A percentile compares a stretch with the other conserved stretches of the same genome.
These are phyloP conservation scores for Royoungia palumana DNA, from an alignment of 768 basidiomycete species.

Conservation along the genomic window DNA sequence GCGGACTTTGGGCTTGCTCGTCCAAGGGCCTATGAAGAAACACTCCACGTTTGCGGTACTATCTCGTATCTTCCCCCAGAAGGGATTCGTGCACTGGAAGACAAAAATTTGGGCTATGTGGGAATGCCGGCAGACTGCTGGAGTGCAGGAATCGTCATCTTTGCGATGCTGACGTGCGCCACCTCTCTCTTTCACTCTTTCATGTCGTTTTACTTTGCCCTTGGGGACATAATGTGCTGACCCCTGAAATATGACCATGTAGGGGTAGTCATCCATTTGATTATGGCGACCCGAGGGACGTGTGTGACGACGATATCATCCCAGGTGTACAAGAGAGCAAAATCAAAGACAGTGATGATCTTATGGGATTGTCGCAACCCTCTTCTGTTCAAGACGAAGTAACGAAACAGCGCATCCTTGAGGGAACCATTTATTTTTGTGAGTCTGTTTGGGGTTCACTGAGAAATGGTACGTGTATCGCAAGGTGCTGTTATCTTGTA, in stretches of 20 bases:
- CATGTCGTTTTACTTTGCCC: background rate
- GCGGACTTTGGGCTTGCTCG: conserved; percentile 88
- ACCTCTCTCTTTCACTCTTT: background rate
- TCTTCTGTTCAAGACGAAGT: conserved; percentile 49
- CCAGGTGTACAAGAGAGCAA: conserved; percentile 15
- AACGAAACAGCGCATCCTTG: conserved; percentile 68
- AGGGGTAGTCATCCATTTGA: conserved; percentile 82
- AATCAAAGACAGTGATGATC: conserved; percentile 35
- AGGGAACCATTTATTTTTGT: conserved; percentile 56
- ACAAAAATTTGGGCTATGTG: conserved; percentile 66
- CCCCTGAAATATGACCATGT: background rate
- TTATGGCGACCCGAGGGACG: conserved; percentile 38
- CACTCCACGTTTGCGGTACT: conserved; percentile 84
- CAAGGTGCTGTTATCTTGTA: background rate
- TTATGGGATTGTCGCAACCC: conserved; percentile 28
- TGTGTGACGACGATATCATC: conserved; percentile 6
- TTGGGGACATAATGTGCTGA: conserved; percentile 5
- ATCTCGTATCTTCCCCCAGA: conserved; percentile 85
- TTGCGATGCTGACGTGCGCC: conserved; percentile 79
- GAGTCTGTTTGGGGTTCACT: conserved; percentile 52
- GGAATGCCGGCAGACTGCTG: conserved; percentile 91
- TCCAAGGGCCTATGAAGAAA: conserved; percentile 74
- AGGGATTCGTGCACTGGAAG: conserved; percentile 74
- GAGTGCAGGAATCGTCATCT: conserved; percentile 80
- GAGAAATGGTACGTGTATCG: conserved; percentile 50